These are phyloP conservation scores for Aspergillus campestris DNA, from an alignment of 495 filamentous ascomycete species.

Conservation along the genomic window DNA sequence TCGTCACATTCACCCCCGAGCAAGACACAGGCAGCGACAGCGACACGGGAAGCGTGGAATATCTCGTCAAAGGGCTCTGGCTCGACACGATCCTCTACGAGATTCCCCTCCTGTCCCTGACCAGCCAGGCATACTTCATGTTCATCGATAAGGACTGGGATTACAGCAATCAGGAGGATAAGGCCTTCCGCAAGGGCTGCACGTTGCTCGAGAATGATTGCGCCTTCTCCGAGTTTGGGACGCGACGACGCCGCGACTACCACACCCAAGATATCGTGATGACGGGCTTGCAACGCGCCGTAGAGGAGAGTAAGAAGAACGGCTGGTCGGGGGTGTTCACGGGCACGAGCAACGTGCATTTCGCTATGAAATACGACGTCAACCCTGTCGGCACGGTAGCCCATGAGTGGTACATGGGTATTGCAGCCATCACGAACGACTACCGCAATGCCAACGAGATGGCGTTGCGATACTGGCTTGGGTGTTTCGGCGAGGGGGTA, in stretches of 20 bases:
- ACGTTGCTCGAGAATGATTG: slow-evolving; percentile 73
- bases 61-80: slow-evolving; percentile 75
- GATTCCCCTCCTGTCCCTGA: slow-evolving; percentile 84
- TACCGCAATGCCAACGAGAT: slow-evolving; percentile 77
- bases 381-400: slow-evolving; percentile 87
- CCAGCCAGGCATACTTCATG: slow-evolving; percentile 94
- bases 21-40: slow-evolving; percentile 57
- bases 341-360: slow-evolving; percentile 94
- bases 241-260: slow-evolving; percentile 79
- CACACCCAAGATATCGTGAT: slow-evolving; percentile 91
- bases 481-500: slow-evolving; percentile 81
- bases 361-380: slow-evolving; percentile 84
- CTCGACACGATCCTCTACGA: slow-evolving; percentile 96
- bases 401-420: slow-evolving; percentile 99
- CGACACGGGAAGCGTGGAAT: slow-evolving; percentile 64
- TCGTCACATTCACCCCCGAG: slow-evolving; percentile 56
- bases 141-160: slow-evolving; percentile 89
- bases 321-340: slow-evolving; percentile 63
- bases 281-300: slow-evolving; percentile 67
- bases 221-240: slow-evolving; percentile 89
- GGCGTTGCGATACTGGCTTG: slow-evolving; percentile 78
- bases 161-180: slow-evolving; percentile 74
- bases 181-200: slow-evolving; percentile 68
- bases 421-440: slow-evolving; percentile 82
- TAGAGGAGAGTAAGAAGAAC: slow-evolving; percentile 51